These are phyloP conservation scores for Lachnellula occidentalis DNA, from an alignment of 2,329 filamentous ascomycete genomes.

Conservation along the genomic window DNA sequence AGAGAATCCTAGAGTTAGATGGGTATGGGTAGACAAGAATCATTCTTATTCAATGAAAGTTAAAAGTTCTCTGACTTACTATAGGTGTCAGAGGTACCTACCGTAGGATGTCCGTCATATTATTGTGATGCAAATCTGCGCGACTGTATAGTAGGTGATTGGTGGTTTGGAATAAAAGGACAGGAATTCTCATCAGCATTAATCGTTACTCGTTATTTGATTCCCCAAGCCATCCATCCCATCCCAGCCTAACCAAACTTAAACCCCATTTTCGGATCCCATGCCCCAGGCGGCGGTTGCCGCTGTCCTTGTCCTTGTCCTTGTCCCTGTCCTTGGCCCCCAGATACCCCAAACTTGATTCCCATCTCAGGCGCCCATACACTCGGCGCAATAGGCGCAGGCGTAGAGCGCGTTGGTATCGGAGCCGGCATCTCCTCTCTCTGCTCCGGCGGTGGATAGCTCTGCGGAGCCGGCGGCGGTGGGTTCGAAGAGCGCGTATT, in stretches of 20 bases:
- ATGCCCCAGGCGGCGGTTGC: constrained; percentile 8
- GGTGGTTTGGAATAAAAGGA: too few species aligned
- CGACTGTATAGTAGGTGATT: too few species aligned
- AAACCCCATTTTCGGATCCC: constrained; percentile 27
- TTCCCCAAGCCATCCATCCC: neutral
- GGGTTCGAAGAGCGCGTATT: neutral
- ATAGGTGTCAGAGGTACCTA: too few species aligned
- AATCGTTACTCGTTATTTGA: neutral
- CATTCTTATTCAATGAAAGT: too few species aligned
- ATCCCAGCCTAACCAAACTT: constrained; percentile 23
- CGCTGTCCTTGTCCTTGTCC: constrained; percentile 2
- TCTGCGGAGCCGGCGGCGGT: constrained; percentile 20
- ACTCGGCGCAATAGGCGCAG: constrained; percentile 38
- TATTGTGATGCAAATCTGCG: too few species aligned
- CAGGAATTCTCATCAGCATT: neutral
- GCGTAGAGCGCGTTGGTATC: constrained; percentile 46
- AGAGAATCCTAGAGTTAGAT: too few species aligned
- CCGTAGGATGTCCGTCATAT: too few species aligned
- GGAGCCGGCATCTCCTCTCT: constrained; percentile 37
- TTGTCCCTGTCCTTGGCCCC: constrained; percentile 5
- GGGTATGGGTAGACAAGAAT: too few species aligned
- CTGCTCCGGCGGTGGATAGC: constrained; percentile 13
- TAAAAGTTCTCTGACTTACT: too few species aligned
- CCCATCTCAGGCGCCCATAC: constrained; percentile 79
- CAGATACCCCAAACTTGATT: constrained; percentile 63